Conservation (phyloP, 441 rosid species). For the Manihot esculenta region DNA sequence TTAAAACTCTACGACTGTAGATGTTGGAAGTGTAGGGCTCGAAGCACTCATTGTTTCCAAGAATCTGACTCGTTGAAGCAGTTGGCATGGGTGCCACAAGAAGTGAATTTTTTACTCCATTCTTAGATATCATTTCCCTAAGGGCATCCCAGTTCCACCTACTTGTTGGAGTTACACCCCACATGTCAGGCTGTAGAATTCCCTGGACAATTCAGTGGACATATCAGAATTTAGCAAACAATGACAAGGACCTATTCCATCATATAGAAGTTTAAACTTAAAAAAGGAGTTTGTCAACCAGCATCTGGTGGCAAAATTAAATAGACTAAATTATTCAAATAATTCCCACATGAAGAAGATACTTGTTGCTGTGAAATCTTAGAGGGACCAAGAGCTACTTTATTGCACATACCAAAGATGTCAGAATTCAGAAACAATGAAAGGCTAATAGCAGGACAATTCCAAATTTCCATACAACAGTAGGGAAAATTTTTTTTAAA, state of each 20-base stretch:
- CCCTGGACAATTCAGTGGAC: conserved; percentile 45
- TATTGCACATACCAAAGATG: neutral
- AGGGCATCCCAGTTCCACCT: conserved; percentile 75
- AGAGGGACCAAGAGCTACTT: neutral
- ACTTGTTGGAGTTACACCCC: conserved; percentile 68
- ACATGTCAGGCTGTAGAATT: conserved; percentile 90
- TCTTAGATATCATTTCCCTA: conserved; percentile 52
- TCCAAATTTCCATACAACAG: neutral
- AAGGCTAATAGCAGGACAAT: neutral
- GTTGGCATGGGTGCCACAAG: conserved; percentile 94
- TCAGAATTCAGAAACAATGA: neutral
- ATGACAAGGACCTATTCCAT: neutral
- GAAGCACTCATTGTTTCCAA: conserved; percentile 90
- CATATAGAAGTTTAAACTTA: neutral
- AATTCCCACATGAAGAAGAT: neutral
- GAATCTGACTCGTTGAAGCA: conserved; percentile 96
- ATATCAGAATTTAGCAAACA: conserved; percentile 2
- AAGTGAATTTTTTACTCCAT: conserved; percentile 85
- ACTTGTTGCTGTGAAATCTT: neutral
- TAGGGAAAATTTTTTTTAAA: neutral
- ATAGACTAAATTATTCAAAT: neutral
- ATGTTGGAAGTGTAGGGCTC: conserved; percentile 93
- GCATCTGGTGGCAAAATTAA: neutral
- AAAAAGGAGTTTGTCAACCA: neutral
- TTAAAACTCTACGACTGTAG: conserved; percentile 83